These are phyloP conservation scores for Tetrahymena elliotti DNA, from an alignment of 73 alveolate genomes.

Conservation along the genomic window DNA sequence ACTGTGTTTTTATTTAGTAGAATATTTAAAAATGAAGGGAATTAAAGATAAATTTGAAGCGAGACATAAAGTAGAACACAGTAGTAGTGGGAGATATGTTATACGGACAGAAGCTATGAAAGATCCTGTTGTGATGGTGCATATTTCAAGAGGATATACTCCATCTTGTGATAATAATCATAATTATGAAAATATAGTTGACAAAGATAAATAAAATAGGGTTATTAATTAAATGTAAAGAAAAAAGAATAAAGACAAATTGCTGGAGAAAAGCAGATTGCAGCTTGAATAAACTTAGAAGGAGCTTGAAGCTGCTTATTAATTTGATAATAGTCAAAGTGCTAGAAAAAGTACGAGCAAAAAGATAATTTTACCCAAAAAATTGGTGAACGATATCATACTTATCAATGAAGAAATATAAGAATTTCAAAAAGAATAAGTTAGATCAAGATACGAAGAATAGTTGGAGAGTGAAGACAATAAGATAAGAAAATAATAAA, in stretches of 20 bases:
- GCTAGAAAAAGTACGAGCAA: background rate
- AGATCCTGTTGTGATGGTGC: background rate
- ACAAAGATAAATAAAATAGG: background rate
- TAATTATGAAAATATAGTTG: background rate
- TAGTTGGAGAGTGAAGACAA: background rate
- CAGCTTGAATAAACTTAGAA: background rate
- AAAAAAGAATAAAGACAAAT: background rate
- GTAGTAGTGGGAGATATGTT: background rate
- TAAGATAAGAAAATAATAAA: background rate
- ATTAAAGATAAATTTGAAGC: background rate
- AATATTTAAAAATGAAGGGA: background rate
- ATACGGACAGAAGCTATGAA: background rate
- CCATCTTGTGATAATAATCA: background rate
- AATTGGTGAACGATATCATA: background rate
- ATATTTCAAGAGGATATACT: background rate
- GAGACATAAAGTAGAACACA: background rate
- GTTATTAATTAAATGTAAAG: background rate
- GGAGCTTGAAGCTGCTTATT: background rate
- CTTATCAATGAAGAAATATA: background rate
- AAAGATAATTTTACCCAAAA: background rate
- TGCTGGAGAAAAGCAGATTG: background rate
- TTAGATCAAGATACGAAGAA: background rate
- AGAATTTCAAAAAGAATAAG: background rate
- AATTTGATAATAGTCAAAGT: background rate
- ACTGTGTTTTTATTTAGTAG: background rate